A percentile compares a stretch with the other conserved stretches of the same genome.
Conservation (phyloP, 1,284 basidiomycete species). For the Naganishia sp. region DNA sequence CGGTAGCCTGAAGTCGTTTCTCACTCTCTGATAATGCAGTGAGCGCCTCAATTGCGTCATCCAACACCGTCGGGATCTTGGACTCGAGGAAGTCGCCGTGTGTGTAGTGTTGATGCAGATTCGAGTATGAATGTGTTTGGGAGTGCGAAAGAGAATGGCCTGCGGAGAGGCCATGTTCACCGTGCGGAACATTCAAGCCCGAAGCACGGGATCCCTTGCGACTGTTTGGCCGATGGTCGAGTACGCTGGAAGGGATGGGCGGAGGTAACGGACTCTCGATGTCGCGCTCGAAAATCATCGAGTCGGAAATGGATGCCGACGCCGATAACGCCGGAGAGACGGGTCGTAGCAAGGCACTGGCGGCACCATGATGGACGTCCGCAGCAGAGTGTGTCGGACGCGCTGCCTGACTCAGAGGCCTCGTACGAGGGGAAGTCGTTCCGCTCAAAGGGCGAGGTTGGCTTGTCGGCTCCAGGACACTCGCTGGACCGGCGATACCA, state of each 20-base stretch:
- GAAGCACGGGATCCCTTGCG: slow-evolving; percentile 18
- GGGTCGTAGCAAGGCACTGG: slow-evolving; percentile 15
- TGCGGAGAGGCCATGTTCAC: not conserved
- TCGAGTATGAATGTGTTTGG: slow-evolving; percentile 20
- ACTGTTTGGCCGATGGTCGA: slow-evolving; percentile 8
- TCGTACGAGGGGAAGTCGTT: slow-evolving; percentile 28
- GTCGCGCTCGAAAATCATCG: slow-evolving; percentile 54
- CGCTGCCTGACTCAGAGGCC: slow-evolving; percentile 7
- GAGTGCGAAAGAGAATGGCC: slow-evolving; percentile 15
- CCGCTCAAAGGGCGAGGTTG: slow-evolving; percentile 22
- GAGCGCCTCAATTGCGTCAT: slow-evolving; percentile 53
- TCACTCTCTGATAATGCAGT: slow-evolving; percentile 35
- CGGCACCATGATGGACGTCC: slow-evolving; percentile 34
- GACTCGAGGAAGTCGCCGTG: slow-evolving; percentile 25
- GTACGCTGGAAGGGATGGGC: slow-evolving; percentile 14
- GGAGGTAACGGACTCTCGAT: slow-evolving; percentile 39
- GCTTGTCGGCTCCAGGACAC: slow-evolving; percentile 1
- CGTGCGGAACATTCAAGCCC: not conserved
- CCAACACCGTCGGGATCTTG: slow-evolving; percentile 50
- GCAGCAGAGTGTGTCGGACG: slow-evolving; percentile 24
- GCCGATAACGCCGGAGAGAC: slow-evolving; percentile 23
- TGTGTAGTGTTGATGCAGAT: slow-evolving; percentile 23
- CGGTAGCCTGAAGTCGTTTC: slow-evolving; percentile 12
- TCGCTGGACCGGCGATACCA: slow-evolving; percentile 4
- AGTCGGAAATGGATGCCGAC: slow-evolving; percentile 41